Conservation (phyloP, 345 rosid species). For the Syzygium grande region DNA sequence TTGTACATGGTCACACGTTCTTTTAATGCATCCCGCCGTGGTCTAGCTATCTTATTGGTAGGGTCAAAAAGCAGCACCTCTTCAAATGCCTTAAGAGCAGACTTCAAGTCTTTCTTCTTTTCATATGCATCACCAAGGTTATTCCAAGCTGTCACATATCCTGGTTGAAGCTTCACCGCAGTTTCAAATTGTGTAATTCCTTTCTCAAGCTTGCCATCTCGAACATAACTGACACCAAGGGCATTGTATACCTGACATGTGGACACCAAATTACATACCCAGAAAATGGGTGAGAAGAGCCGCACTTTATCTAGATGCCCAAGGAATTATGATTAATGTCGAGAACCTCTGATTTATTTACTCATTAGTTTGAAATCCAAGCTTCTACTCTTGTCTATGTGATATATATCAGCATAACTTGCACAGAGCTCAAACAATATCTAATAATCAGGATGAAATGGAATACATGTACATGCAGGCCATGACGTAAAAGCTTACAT, state of each 20-base stretch:
- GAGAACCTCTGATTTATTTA: not conserved
- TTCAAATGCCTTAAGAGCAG: conserved; percentile 90
- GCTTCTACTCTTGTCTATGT: not conserved
- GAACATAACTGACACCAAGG: conserved; percentile 67
- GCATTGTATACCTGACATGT: conserved; percentile 51
- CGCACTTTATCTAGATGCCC: not conserved
- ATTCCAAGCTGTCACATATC: conserved; percentile 98
- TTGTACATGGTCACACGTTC: conserved; percentile 69
- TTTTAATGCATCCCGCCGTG: conserved; percentile 65
- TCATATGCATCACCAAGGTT: conserved; percentile 97
- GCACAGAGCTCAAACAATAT: not conserved
- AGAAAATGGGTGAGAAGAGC: not conserved
- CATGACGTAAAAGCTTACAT: not conserved
- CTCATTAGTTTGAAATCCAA: not conserved
- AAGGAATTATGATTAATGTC: not conserved
- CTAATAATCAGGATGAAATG: not conserved
- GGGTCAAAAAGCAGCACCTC: conserved; percentile 91
- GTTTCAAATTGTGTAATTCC: conserved; percentile 77
- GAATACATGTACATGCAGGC: not conserved
- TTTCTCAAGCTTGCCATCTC: conserved; percentile 78
- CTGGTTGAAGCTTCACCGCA: conserved; percentile 87
- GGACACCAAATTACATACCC: not conserved
- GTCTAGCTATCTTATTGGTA: conserved; percentile 76
- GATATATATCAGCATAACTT: not conserved
- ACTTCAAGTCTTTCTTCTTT: conserved; percentile 68